Percentiles rank a stretch among this genome's conserved stretches.
Evolutionary conservation across 768 basidiomycete species (phyloP).

Genomic region (Leccinum subtestaceum): DNA sequence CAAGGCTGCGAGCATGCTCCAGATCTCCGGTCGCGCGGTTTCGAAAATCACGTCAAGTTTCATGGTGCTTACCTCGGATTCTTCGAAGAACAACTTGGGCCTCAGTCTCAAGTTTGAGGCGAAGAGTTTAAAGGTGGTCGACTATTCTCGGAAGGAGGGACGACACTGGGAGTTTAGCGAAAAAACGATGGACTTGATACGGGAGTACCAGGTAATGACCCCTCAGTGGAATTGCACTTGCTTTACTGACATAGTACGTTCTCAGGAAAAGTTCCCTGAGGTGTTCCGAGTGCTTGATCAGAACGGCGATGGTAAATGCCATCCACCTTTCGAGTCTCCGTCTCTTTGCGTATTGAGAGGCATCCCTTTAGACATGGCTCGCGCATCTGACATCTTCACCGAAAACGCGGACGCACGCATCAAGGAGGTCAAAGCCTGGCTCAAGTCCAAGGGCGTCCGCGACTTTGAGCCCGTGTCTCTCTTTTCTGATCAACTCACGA

Average conservation of each 20-base stretch:
- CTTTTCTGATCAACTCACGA: constrained; percentile 87
- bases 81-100: constrained; percentile 84
- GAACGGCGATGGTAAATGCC: constrained; percentile 60
- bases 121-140: constrained; percentile 89
- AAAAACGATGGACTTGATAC: constrained; percentile 75
- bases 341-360: neutral
- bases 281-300: constrained; percentile 70
- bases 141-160: constrained; percentile 84
- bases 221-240: no score
- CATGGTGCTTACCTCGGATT: constrained; percentile 77
- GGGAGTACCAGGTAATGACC: constrained; percentile 70
- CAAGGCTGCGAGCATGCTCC: constrained; percentile 68
- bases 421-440: constrained; percentile 80
- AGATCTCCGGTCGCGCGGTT: constrained; percentile 73
- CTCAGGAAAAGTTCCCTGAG: constrained; percentile 76
- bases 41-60: constrained; percentile 93
- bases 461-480: constrained; percentile 93
- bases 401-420: constrained; percentile 66
- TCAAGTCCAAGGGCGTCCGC: constrained; percentile 79
- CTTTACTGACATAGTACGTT: neutral
- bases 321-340: neutral
- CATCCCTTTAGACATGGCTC: constrained; percentile 63
- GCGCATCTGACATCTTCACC: constrained; percentile 55
- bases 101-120: constrained; percentile 95
- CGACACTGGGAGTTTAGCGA: constrained; percentile 92